phyloP scores from a whole-genome alignment of 257 asterid genomes.

The Solanum ahanhuiri region DNA sequence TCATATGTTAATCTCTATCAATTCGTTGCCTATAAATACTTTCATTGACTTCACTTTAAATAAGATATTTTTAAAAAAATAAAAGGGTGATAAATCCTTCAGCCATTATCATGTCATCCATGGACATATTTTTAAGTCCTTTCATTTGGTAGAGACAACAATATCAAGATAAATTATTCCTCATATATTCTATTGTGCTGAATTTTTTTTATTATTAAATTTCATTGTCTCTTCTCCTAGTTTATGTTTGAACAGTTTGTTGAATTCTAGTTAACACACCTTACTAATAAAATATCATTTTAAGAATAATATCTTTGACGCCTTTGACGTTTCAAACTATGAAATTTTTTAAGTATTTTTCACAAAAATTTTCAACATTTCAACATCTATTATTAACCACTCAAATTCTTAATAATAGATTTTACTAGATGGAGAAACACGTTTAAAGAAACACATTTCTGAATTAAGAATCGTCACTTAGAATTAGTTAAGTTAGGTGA shows the following conservation, averaged over 20 bases:
- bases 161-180: not conserved
- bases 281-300: not conserved
- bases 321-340: fast-evolving
- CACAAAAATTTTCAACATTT: not conserved
- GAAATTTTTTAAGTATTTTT: not conserved
- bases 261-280: not conserved
- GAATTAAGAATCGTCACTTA: not conserved
- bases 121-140: not conserved
- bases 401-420: not conserved
- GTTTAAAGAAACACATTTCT: too few species aligned
- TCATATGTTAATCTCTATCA: too few species aligned
- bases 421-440: too few species aligned
- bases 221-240: not conserved
- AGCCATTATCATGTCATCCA: not conserved
- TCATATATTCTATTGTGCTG: not conserved
- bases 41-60: not conserved
- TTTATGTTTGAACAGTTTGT: not conserved
- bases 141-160: not conserved
- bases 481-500: not conserved
- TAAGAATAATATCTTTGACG: not conserved
- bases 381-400: not conserved
- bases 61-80: too few species aligned
- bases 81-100: not conserved
- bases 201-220: not conserved
- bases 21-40: too few species aligned